Base-by-base conservation (phyloP, 768 basidiomycete genomes). In the Termitomyces sp. region DNA sequence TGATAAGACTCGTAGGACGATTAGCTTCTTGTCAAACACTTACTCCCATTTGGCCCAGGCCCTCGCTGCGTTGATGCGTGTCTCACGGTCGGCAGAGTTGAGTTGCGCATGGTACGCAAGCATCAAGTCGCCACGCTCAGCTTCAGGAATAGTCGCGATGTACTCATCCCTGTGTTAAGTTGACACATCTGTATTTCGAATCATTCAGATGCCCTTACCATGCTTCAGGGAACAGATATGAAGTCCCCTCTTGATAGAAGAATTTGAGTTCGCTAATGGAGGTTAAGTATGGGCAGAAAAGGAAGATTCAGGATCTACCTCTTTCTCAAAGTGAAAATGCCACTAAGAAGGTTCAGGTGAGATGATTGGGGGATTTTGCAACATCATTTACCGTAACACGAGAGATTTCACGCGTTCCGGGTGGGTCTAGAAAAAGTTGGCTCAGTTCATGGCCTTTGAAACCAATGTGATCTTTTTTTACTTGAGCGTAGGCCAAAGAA, bases 21-120 rank as follows among this genome's bases (percentile, higher is more conserved):
- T 39, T 20, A 22, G 32, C 46, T 25, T 23, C 32, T 43, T 5
- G 18, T 13, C 13, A 6, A 9, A 22, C 29, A 79, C 91, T 65
- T 62, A 91, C 91, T 95, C 94, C 90, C 91, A 96, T 66, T 87
- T 89, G 18, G 87, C 75, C 92, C 93, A 95, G 3, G 91, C 90
- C 63, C 81, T 89, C 3, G 92, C 92, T 11, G 92, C 93, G 7
- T 54, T 72, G 31, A 88, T 61, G 32, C 88, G 77, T 3, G 75
- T 81, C 60, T 80, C 73, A 31, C 89, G 84, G 63, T 95, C 88
- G 1, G 74, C 71, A 6, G 89, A 84, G 63, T 85, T 86, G 43
- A 96, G 80, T 51, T 85, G 88, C 4, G 79, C 76, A 62, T 94
- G 88, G 67, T 97, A 98, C 0, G 95, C 95, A 9, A 77, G 68